Conservation (phyloP, 1,139 yeast genomes). For the Starmera stellimalicola region DNA sequence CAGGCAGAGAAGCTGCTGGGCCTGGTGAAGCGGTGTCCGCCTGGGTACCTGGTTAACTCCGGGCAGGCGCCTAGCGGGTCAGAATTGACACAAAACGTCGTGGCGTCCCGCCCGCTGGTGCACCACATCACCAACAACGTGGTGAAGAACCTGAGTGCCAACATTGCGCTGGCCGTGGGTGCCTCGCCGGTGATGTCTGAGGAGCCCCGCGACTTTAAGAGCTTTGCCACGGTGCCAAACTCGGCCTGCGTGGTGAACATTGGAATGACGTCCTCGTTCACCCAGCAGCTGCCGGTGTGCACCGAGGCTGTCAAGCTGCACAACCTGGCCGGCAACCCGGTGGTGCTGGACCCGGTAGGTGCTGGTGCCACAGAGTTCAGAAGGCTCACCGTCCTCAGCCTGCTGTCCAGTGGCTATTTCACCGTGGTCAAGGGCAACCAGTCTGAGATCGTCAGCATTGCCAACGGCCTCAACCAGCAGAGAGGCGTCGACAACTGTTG, state of each 20-base stretch:
- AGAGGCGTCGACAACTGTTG: constrained; percentile 61
- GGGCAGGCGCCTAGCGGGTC: neutral
- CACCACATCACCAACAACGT: constrained; percentile 89
- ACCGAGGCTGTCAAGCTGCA: constrained; percentile 53
- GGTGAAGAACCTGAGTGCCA: constrained; percentile 85
- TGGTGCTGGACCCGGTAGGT: constrained; percentile 87
- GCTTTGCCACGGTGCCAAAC: constrained; percentile 47
- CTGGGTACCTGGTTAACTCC: neutral
- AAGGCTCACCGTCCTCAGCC: constrained; percentile 32
- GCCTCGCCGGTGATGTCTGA: constrained; percentile 95
- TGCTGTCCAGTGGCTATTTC: constrained; percentile 50
- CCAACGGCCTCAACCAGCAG: constrained; percentile 24
- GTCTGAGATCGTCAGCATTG: constrained; percentile 61
- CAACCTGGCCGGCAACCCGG: constrained; percentile 46
- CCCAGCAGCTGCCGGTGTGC: constrained; percentile 35
- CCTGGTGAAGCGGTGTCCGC: neutral
- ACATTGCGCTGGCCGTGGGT: constrained; percentile 78
- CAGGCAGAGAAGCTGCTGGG: constrained; percentile 14
- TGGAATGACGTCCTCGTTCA: constrained; percentile 54
- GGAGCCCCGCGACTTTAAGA: constrained; percentile 54
- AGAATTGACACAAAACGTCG: constrained; percentile 9
- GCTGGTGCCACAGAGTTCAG: constrained; percentile 74
- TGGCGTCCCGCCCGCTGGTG: constrained; percentile 42
- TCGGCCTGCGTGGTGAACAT: constrained; percentile 60
- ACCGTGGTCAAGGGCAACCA: constrained; percentile 79